These are phyloP conservation scores for Leccinum insigne DNA, from an alignment of 1,284 basidiomycete genomes.

Conservation along the genomic window DNA sequence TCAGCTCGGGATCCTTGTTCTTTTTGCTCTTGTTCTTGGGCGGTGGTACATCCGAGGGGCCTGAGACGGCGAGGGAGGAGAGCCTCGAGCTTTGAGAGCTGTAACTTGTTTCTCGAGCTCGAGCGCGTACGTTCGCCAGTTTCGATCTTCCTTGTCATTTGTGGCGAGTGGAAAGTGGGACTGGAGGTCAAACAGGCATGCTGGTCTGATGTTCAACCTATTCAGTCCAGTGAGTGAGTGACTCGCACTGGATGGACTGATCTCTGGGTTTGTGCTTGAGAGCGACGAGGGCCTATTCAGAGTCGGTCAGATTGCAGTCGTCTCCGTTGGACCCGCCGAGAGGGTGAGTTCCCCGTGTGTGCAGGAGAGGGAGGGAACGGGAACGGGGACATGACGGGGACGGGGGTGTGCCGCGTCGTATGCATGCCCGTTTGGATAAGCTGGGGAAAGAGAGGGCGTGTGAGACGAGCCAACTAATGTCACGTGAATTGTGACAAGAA, in stretches of 20 bases:
- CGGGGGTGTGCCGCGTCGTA: too few relatives aligned
- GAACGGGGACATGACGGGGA: too few relatives aligned
- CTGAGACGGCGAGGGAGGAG: slow-evolving; percentile 7
- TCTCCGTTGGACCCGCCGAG: too few relatives aligned
- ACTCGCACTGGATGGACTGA: slow-evolving; percentile 26
- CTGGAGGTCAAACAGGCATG: slow-evolving; percentile 33
- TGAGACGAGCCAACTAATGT: too few relatives aligned
- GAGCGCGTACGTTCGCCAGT: slow-evolving; percentile 31
- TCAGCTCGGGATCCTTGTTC: slow-evolving; percentile 20
- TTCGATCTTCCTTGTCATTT: slow-evolving; percentile 1
- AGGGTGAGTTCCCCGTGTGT: too few relatives aligned
- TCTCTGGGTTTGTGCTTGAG: slow-evolving; percentile 30
- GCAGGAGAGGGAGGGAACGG: too few relatives aligned
- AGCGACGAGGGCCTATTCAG: slow-evolving; percentile 23
- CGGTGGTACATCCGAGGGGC: slow-evolving; percentile 15
- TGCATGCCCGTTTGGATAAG: too few relatives aligned
- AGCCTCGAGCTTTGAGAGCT: slow-evolving; percentile 19
- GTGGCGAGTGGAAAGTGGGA: slow-evolving; percentile 20
- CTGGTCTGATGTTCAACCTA: slow-evolving; percentile 11
- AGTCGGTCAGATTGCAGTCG: slow-evolving; percentile 5
- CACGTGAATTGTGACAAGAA: too few relatives aligned
- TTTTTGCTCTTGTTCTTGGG: slow-evolving; percentile 33
- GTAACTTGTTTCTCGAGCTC: slow-evolving; percentile 28
- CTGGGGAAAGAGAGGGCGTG: too few relatives aligned
- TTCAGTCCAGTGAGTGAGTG: not conserved